phyloP scores from a whole-genome alignment of 371 early-diverging fungal genomes.

The Lichtheimia ramosa region DNA sequence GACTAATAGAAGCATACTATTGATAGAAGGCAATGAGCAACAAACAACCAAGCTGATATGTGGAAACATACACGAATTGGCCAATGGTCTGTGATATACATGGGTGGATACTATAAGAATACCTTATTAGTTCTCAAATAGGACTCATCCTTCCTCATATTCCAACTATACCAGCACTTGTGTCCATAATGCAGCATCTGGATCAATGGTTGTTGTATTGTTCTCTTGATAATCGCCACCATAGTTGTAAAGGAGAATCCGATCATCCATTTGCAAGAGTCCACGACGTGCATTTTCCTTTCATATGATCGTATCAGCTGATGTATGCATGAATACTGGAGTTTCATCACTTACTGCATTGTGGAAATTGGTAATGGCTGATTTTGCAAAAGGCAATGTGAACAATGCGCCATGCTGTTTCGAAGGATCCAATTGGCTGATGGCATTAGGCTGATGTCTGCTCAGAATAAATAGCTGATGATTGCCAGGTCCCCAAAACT shows the following conservation, averaged over 20 bases:
- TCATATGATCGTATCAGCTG: not conserved
- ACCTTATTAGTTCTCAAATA: not conserved
- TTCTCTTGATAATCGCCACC: constrained; percentile 63
- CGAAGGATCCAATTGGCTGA: constrained; percentile 3
- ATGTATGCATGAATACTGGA: not conserved
- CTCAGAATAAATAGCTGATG: constrained; percentile 64
- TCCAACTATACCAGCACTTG: constrained; percentile 60
- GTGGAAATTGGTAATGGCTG: constrained; percentile 56
- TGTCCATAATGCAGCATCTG: constrained; percentile 78
- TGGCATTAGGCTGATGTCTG: not conserved
- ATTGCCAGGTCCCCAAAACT: constrained; percentile 82
- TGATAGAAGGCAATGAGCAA: not conserved
- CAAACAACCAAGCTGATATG: not conserved
- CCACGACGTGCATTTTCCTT: constrained; percentile 72
- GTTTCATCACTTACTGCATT: constrained; percentile 46
- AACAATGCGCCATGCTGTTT: constrained; percentile 42
- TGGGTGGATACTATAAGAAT: constrained; percentile 61
- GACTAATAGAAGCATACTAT: constrained; percentile 66
- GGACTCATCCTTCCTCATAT: no score
- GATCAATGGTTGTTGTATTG: constrained; percentile 70
- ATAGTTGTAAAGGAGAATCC: constrained; percentile 69
- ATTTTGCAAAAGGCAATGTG: constrained; percentile 70
- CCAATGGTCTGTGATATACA: constrained; percentile 84
- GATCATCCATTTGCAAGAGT: constrained; percentile 70
- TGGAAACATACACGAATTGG: constrained; percentile 65